These are phyloP conservation scores for Botrytis byssoidea DNA, from an alignment of 2,329 filamentous ascomycete genomes.

Conservation along the genomic window DNA sequence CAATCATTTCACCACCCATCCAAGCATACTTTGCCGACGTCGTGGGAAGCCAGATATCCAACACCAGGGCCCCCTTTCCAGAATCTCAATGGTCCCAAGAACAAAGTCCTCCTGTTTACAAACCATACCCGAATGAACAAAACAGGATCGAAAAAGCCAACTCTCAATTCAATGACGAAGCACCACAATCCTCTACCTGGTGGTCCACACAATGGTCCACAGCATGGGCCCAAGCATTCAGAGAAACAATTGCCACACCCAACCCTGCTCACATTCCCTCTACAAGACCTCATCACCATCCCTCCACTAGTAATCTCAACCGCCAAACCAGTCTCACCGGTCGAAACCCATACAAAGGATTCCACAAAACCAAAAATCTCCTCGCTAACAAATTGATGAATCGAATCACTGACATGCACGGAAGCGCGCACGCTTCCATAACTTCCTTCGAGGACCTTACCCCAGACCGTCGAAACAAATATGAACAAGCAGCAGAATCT, in stretches of 20 bases:
- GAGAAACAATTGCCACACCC: neutral
- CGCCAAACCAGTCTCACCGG: neutral
- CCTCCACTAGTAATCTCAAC: neutral
- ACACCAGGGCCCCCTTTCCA: neutral
- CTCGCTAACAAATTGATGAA: neutral
- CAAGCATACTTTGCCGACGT: neutral
- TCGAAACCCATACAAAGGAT: neutral
- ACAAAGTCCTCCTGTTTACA: neutral
- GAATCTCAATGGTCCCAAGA: neutral
- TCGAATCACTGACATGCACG: neutral
- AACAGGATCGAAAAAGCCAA: neutral
- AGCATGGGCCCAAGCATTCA: neutral
- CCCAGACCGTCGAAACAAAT: neutral
- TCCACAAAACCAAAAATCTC: neutral
- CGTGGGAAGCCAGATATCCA: fast-evolving
- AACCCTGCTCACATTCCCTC: neutral
- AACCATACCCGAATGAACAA: neutral
- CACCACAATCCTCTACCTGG: neutral
- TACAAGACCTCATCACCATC: neutral
- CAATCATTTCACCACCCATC: neutral
- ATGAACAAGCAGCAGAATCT: neutral
- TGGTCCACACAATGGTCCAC: neutral
- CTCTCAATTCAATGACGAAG: fast-evolving
- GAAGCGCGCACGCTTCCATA: neutral
- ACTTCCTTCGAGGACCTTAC: neutral